Percentiles rank a stretch among this genome's conserved stretches.
Evolutionary conservation across 1,139 yeast genomes (phyloP).

Genomic region (Casaregolazyma lundiana): DNA sequence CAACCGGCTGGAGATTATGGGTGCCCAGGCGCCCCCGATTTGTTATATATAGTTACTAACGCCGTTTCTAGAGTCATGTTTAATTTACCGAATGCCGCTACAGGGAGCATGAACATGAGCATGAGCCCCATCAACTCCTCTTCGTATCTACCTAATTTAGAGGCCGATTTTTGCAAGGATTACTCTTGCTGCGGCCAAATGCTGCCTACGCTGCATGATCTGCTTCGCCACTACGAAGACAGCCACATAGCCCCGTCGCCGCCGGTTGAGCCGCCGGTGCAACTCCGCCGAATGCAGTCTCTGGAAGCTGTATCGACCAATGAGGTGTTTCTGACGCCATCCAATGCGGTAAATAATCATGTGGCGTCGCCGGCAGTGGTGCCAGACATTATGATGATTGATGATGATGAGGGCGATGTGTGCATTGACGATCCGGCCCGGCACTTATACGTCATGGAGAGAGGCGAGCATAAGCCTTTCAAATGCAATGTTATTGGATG

Average conservation of each 20-base stretch:
- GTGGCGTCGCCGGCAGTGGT: background rate
- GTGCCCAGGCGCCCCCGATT: background rate
- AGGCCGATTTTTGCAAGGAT: constrained; percentile 94
- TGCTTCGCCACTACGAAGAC: constrained; percentile 92
- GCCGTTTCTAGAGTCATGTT: constrained; percentile 23
- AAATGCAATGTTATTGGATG: constrained; percentile 98
- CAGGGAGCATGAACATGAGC: constrained; percentile 32
- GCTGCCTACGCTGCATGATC: constrained; percentile 88
- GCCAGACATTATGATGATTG: constrained; percentile 21
- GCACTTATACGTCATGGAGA: constrained; percentile 85
- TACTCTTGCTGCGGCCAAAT: constrained; percentile 93
- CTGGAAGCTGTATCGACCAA: constrained; percentile 77
- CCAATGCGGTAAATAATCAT: constrained; percentile 14
- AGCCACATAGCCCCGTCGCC: constrained; percentile 77
- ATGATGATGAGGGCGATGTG: constrained; percentile 41
- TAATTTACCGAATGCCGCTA: constrained; percentile 15
- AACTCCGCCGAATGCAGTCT: constrained; percentile 35
- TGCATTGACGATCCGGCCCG: constrained; percentile 79
- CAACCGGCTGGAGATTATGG: background rate
- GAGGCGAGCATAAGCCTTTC: constrained; percentile 90
- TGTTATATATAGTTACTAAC: background rate
- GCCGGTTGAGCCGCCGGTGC: constrained; percentile 45
- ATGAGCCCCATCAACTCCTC: constrained; percentile 57
- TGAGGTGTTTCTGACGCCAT: constrained; percentile 66
- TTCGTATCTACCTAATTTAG: constrained; percentile 82